Percentiles rank a stretch among this genome's conserved stretches.
Evolutionary conservation across 495 filamentous ascomycete species (phyloP).

Genomic region (Durotheca rogersii): DNA sequence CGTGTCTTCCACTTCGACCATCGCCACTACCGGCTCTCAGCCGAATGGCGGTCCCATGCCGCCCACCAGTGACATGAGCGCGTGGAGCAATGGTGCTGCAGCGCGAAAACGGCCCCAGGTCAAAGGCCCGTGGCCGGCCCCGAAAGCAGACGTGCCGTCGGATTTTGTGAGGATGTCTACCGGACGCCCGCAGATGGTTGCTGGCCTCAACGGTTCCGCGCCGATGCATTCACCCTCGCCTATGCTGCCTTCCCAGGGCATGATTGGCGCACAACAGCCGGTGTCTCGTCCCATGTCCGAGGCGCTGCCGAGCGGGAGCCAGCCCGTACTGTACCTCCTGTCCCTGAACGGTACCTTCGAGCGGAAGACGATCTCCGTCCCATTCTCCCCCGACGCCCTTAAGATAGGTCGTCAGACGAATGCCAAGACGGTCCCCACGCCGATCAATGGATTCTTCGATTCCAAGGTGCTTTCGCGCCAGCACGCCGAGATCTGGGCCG

Average conservation of each 20-base stretch:
- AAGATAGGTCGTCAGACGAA: constrained; percentile 97
- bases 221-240: constrained; percentile 74
- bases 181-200: constrained; percentile 49
- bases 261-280: constrained; percentile 40
- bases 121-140: constrained; percentile 69
- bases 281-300: constrained; percentile 54
- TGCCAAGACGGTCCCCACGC: constrained; percentile 86
- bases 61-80: constrained; percentile 43
- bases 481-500: constrained; percentile 95
- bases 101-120: constrained; percentile 64
- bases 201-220: constrained; percentile 61
- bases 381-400: constrained; percentile 82
- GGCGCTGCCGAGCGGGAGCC: constrained; percentile 56
- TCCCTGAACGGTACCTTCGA: constrained; percentile 96
- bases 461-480: constrained; percentile 95
- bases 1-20: constrained; percentile 62
- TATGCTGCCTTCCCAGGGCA: constrained; percentile 58
- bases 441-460: constrained; percentile 92
- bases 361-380: constrained; percentile 89
- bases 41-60: constrained; percentile 47
- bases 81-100: constrained; percentile 50
- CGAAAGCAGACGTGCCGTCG: constrained; percentile 42
- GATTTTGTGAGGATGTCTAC: constrained; percentile 49
- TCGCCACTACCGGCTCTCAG: constrained; percentile 41
- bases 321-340: constrained; percentile 75